Conservation (phyloP, 2,329 filamentous ascomycete species). For the Trichoderma koningii region DNA sequence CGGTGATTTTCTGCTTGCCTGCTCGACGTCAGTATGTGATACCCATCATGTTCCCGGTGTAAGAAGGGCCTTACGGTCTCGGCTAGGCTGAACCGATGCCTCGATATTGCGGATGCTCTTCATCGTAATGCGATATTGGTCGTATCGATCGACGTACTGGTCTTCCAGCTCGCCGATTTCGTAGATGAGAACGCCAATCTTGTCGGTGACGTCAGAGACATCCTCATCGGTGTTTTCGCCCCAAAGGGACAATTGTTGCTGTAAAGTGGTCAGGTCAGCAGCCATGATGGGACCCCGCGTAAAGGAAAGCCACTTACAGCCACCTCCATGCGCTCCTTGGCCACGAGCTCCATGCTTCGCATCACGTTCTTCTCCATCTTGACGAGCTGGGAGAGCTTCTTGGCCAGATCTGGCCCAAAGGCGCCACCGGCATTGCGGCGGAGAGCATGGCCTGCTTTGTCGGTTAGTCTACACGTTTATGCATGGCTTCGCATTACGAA, state of each 20-base stretch:
- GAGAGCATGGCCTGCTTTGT: slow-evolving; percentile 61
- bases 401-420: slow-evolving; percentile 84
- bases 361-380: slow-evolving; percentile 99
- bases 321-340: slow-evolving; percentile 96
- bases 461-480: not conserved
- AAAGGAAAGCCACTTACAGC: slow-evolving; percentile 65
- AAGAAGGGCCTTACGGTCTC: slow-evolving; percentile 71
- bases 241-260: slow-evolving; percentile 99
- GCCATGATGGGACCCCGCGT: not conserved
- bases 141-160: slow-evolving; percentile 97
- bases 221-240: slow-evolving; percentile 95
- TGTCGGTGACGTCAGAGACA: slow-evolving; percentile 98
- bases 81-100: slow-evolving; percentile 94
- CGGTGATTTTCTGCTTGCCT: slow-evolving; percentile 99
- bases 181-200: slow-evolving; percentile 95
- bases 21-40: slow-evolving; percentile 16
- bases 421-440: slow-evolving; percentile 74
- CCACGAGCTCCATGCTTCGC: slow-evolving; percentile 94
- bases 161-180: slow-evolving; percentile 98
- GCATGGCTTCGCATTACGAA: not conserved
- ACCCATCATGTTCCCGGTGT: not conserved
- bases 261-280: not conserved
- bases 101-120: slow-evolving; percentile 99
- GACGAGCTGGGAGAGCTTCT: slow-evolving; percentile 95
- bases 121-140: slow-evolving; percentile 98